Evolutionary conservation across 805 yeast species (phyloP), one percentile per base, ranked within the genome.

Genomic region (Candida piceae): DNA sequence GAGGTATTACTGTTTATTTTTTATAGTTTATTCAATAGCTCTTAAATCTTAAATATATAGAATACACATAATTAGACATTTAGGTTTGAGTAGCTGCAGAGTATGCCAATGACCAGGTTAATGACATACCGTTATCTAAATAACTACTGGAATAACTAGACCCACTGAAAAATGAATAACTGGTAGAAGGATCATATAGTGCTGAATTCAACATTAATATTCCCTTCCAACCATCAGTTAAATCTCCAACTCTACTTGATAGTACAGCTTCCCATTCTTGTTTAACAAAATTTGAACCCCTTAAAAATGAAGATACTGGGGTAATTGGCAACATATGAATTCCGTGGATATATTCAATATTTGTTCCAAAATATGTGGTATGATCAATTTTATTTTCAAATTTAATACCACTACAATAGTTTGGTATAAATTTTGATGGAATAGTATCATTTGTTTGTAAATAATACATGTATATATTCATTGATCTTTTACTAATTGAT

Each of bases 101-200:
- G 46, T 74, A 84, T 0, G 95, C 78, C 45, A 89, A 64, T 7
- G 89, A 80, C 95, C 96, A 88, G 0, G 96, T 80, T 45, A 79
- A 63, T 12, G 94, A 79, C 74, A 88, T 93, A 2, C 97, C 97
- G 38, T 76, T 77, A 51, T 89, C 97, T 36, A 89, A 72, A 49
- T 70, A 72, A 3, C 58, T 50, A 7, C 64, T 61, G 31, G 67
- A 56, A 71, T 85, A 88, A 38, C 63, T 66, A 5, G 67, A 51
- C 22, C 75, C 58, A 4, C 76, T 57, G 59, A 87, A 87, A 61
- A 77, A 63, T 47, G 55, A 76, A 86, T 0, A 94, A 69, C 1
- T 69, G 41, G n/a, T n/a, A 29, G 55, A 49, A 1, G 97, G 90
- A 52, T 88, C 84, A 49, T 64, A 74, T 16, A 89, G 61, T 0